Percentiles rank a stretch among this genome's conserved stretches.
These are phyloP conservation scores for Boletus pseudopeckii DNA, from an alignment of 768 basidiomycete genomes.

Conservation along the genomic window DNA sequence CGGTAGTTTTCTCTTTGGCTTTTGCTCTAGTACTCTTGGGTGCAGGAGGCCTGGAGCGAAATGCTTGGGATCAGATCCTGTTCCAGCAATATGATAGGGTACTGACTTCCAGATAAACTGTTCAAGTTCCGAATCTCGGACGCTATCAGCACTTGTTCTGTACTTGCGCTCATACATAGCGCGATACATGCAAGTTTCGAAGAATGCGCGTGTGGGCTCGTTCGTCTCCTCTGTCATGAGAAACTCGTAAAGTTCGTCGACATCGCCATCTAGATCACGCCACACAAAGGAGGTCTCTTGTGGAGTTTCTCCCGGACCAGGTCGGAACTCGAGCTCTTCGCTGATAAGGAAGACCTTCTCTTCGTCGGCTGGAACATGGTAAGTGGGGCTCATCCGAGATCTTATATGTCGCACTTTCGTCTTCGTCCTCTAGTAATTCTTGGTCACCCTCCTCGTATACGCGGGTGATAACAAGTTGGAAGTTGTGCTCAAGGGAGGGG, in stretches of 20 bases:
- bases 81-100: not conserved
- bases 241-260: conserved; percentile 93
- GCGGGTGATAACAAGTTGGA: conserved; percentile 91
- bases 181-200: conserved; percentile 91
- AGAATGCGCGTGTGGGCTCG: conserved; percentile 76
- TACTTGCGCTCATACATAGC: conserved; percentile 97
- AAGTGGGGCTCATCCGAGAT: not conserved
- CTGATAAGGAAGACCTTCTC: conserved; percentile 91
- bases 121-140: conserved; percentile 63
- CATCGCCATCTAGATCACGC: conserved; percentile 88
- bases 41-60: conserved; percentile 22
- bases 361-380: conserved; percentile 68
- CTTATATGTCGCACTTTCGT: conserved; percentile 60
- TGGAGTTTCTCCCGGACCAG: conserved; percentile 63
- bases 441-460: conserved; percentile 98
- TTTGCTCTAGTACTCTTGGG: conserved; percentile 19
- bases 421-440: conserved; percentile 90
- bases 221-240: conserved; percentile 75
- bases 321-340: conserved; percentile 83
- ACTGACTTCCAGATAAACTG: conserved; percentile 82
- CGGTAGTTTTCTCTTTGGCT: conserved; percentile 12
- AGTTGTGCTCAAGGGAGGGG: conserved; percentile 71
- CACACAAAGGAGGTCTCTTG: conserved; percentile 83
- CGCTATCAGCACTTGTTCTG: conserved; percentile 63
- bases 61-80: not conserved